Percentiles rank a stretch among this genome's conserved stretches.
Evolutionary conservation across 2,329 filamentous ascomycete genomes (phyloP).

Genomic region (Fusarium solani-melongenae): DNA sequence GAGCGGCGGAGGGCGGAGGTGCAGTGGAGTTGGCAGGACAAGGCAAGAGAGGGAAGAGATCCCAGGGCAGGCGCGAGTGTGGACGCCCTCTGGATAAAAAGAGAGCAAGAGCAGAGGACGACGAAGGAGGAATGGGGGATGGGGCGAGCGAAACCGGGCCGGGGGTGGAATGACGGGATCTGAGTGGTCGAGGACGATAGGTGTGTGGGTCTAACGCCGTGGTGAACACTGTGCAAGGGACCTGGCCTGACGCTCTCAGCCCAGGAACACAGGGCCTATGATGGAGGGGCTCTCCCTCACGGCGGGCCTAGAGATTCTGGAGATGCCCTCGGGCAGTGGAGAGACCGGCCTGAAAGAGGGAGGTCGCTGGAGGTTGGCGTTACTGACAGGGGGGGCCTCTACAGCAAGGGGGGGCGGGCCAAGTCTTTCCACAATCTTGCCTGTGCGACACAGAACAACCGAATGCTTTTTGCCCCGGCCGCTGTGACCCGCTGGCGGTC

Average conservation of each 20-base stretch:
- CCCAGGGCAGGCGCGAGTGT: conserved; percentile 32
- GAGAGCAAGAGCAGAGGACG: conserved; percentile 28
- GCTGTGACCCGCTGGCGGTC: not conserved
- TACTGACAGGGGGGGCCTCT: conserved; percentile 19
- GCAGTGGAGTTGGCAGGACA: conserved; percentile 34
- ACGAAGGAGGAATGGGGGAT: conserved; percentile 24
- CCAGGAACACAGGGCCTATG: not conserved
- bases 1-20: conserved; percentile 38
- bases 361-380: conserved; percentile 25
- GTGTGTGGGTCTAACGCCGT: conserved; percentile 27
- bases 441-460: conserved; percentile 13
- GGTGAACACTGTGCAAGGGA: conserved; percentile 41
- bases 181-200: conserved; percentile 16
- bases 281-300: not conserved
- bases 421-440: conserved; percentile 10
- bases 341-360: conserved; percentile 32
- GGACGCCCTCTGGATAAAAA: conserved; percentile 37
- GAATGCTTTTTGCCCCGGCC: not conserved
- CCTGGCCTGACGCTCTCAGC: conserved; percentile 18
- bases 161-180: conserved; percentile 4
- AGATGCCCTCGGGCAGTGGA: conserved; percentile 29
- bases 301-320: conserved; percentile 22
- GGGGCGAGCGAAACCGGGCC: conserved; percentile 28
- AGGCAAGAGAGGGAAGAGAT: conserved; percentile 32
- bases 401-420: not conserved